Base-by-base conservation (phyloP, 2,329 filamentous ascomycete genomes). In the Hirsutella thompsonii region DNA sequence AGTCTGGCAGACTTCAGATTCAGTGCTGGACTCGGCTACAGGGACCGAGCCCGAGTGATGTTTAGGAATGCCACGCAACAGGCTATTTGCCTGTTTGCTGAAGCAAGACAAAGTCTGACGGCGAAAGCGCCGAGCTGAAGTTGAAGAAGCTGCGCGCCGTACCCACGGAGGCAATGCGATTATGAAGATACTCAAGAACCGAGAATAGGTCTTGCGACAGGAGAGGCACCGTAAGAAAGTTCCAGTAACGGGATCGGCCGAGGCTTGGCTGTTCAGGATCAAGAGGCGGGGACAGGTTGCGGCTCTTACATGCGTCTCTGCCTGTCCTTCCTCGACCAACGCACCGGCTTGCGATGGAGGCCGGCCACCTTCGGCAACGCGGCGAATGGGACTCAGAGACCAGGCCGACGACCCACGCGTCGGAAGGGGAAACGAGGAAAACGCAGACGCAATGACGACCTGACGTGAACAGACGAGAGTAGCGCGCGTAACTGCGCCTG, bases 401-500 rank as follows among this genome's bases (percentile, higher is more conserved):
- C 23, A 26, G 11, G 23, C 6, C 23, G 23, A 26, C 6, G 23
- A 26, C 23, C 23, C 23, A 11, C 23, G 23, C 23, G 23, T 26
- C 11, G 23, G 20, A 10, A 4, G 18, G 20, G 19, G 11, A 33
- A 8, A n/a, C 5, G 29, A 29, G 10, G 26, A 14, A 11, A 13
- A 16, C 14, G 14, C 32, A 5, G 10, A 13, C 8, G 20, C 20
- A 13, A 9, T 16, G 19, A 34, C 23, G n/a, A 20, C 11, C 11
- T 18, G 37, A 5, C 3, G 38, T 33, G 11, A 16, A 14, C 20
- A 28, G 30, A 26, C n/a, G 30, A 16, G 20, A 20, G 21, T 18
- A 36, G 41, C 37, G 37, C 41, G 41, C 32, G 36, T 30, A 39
- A 11, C 10, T 32, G 37, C 32, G 32, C 29, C 26, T 32, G 23